Evolutionary conservation across 2,329 filamentous ascomycete genomes (phyloP), one percentile per base, ranked within the genome.

Genomic region (Venturia nashicola): DNA sequence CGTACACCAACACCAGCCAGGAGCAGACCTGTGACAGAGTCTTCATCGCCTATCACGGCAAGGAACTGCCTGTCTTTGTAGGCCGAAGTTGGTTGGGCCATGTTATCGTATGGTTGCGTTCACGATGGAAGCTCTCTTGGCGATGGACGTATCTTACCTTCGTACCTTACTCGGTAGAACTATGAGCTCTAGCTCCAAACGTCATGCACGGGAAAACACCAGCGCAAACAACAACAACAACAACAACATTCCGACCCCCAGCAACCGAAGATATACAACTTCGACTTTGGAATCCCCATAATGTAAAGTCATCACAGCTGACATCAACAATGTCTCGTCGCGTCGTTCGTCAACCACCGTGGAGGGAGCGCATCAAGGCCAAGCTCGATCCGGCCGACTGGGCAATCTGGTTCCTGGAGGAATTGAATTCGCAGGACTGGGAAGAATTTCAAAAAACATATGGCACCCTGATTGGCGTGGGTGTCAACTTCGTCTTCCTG

Each of bases 1-100:
- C 84, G 70, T 83, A 97, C 94, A 69, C 94, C 94, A 72, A 99
- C 91, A 69, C 94, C 94, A 63, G 94, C 94, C 67, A 99, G 88
- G 62, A 99, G 85, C 72, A 99, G 84, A 67, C 94, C 94, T 20
- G 94, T 99, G 65, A 97, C 92, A 59, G 94, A 96, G 79, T 95
- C 90, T 85, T 99, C 94, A 76, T 99, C 94, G 62, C 94, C 94
- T 73, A 99, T 99, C 60, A 99, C 93, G 68, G 94, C 94, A 65
- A 99, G 85, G 74, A 99, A 96, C 78, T 99, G 89, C 71, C 94
- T 85, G 78, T 97, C 91, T 79, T 85, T 85, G 76, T 84, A 86
- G 68, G 82, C 78, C 66, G 84, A 80, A 60, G 78, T 73, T 65
- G 83, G 77, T 68, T 84, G 79, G 70, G 85, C 82, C 85, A 88